Conservation (phyloP, 2,329 filamentous ascomycete species). For the Cladophialophora exuberans region DNA sequence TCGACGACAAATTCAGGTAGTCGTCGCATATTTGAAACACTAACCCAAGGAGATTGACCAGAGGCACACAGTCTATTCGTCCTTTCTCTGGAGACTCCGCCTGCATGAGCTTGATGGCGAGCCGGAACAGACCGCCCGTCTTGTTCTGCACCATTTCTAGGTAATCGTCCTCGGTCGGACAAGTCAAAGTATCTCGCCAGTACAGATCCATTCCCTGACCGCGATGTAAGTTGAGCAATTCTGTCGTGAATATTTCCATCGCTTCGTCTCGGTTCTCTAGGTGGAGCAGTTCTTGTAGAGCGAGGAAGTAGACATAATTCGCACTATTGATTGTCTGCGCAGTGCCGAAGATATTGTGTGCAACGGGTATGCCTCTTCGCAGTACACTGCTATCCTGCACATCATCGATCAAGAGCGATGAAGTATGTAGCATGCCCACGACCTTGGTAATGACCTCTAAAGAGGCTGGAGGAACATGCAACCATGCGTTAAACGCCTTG, state of each 20-base stretch:
- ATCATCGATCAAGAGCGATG: conserved; percentile 54
- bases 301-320: conserved; percentile 54
- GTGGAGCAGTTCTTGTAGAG: conserved; percentile 46
- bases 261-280: conserved; percentile 43
- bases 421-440: conserved; percentile 50
- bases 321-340: conserved; percentile 58
- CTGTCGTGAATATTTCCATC: conserved; percentile 49
- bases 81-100: conserved; percentile 38
- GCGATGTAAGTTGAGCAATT: conserved; percentile 51
- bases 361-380: conserved; percentile 52
- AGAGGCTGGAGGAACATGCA: conserved; percentile 46
- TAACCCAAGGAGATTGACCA: conserved; percentile 65
- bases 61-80: conserved; percentile 52
- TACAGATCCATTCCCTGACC: conserved; percentile 55
- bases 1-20: conserved; percentile 79
- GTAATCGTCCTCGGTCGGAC: conserved; percentile 53
- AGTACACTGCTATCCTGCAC: conserved; percentile 54
- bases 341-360: conserved; percentile 54
- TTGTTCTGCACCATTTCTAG: conserved; percentile 55
- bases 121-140: conserved; percentile 52
- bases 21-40: conserved; percentile 63
- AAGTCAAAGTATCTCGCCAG: conserved; percentile 51
- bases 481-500: conserved; percentile 49
- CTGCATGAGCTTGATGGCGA: conserved; percentile 52
- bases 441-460: conserved; percentile 48